Evolutionary conservation across 164 flowering plant genomes (phyloP), one percentile per base, ranked within the genome.

Genomic region (Tinospora cordifolia): DNA sequence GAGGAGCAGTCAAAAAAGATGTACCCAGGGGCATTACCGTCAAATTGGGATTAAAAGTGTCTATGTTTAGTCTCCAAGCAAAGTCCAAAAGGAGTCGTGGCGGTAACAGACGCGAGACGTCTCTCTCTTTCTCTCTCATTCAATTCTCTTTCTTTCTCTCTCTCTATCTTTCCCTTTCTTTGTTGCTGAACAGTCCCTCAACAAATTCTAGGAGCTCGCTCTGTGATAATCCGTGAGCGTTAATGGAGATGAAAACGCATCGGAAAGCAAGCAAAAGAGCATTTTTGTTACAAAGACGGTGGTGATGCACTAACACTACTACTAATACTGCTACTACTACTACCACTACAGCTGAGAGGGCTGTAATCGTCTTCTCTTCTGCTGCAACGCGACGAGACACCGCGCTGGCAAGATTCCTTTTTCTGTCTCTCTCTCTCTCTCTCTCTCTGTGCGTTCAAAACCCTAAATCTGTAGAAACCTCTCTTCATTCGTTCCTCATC

Each of bases 341-440:
- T n/a, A n/a, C n/a, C n/a, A n/a, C n/a, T n/a, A n/a, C n/a, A n/a
- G n/a, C n/a, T n/a, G n/a, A n/a, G n/a, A n/a, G n/a, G n/a, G n/a
- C n/a, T n/a, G n/a, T n/a, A n/a, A n/a, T n/a, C n/a, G n/a, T n/a
- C 49, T n/a, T 46, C 38, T 67, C 57, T 26, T 63, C 75, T 75
- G 73, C 75, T 75, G 72, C 80, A 79, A 75, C 22, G 83, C 78
- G 84, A 83, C 88, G 88, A 71, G 24, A 69, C 77, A 69, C 68
- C 64, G 44, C 38, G 79, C 82, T 75, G 79, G 54, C 75, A 74
- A 72, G 70, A 69, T 72, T 75, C 74, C 74, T n/a, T 69, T 17
- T 63, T 68, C 67, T 65, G 40, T 63, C 46, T 67, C 69, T 72
- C 65, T 63, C 62, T 63, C 72, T 65, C 15, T 67, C 62, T 2